Evolutionary conservation across 2,329 filamentous ascomycete species (phyloP), one percentile per base, ranked within the genome.

Genomic region (Phialophora verrucosa): DNA sequence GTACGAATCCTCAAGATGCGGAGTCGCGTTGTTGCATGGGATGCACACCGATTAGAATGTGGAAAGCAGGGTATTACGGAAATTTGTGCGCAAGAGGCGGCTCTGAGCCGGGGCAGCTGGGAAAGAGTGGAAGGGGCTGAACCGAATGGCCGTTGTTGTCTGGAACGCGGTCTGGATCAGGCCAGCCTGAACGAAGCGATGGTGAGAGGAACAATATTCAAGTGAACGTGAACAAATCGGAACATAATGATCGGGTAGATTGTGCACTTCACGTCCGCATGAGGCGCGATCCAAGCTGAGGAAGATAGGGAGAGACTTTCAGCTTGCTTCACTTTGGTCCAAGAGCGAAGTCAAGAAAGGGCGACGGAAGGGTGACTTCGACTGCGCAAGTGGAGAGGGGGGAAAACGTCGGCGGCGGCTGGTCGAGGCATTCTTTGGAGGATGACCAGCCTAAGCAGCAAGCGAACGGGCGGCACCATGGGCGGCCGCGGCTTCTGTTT

Each of bases 41-140:
- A 35, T 38, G 7, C 17, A 42, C 29, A 11, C 20, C 20, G n/a
- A 42, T 29, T 14, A 49, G 38, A 35, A 23, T 31, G 42, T 20
- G 29, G 12, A 44, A 20, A n/a, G 29, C n/a, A 38, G 4, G 17
- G 14, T 32, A 27, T 51, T 8, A 38, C 25, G 29, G 25, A 42
- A 57, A 25, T 44, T 23, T 32, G 64, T 38, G 42, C 11, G 14
- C 32, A 64, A 20, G 54, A 42, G 23, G 44, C 1, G 51, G 42
- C 49, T 23, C 47, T 49, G 2, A 17, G 27, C 59, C 23, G 57
- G 29, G 44, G 17, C 29, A 59, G 59, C 29, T 44, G 17, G 59
- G 29, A 68, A 64, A 51, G 68, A 70, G 63, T 59, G 68, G 59
- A 70, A 65, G 65, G 57, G 68, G 65, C 64, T 62, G 65, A 64